Base-by-base conservation (phyloP, 108 stramenopile genomes). In the Fragilaria radians region DNA sequence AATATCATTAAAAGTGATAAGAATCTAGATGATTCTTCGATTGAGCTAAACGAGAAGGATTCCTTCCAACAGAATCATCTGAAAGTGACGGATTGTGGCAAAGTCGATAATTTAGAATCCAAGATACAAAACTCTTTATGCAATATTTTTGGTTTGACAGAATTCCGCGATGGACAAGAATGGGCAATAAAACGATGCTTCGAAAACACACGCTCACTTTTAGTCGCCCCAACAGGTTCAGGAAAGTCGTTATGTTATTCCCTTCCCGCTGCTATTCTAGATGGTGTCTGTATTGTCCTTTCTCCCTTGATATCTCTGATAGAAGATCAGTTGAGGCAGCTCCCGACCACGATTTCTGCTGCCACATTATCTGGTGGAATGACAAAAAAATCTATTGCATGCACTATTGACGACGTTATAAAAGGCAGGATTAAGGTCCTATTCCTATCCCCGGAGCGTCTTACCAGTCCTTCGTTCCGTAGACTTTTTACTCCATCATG, bases 241-340 rank as follows among this genome's bases (percentile, higher is more conserved):
- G 99, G 99, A 30, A 99, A 99, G 71, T 88, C 86, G 21, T 70
- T 99, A 32, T 95, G 93, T 69, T 99, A 97, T 66, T 94, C 96
- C 14, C 74, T 98, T 19, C 96, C 99, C 1, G 94, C 97, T 18
- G 66, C 85, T 25, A 62, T 98, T 5, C 66, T 89, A 73, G 78
- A 82, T 46, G 97, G 99, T 17, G 70, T 97, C 5, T 91, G 93
- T 46, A 70, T 99, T 11, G 99, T 99, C 2, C 89, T 99, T 28
- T 93, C 92, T 2, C 99, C 99, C 1, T 73, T 99, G 59, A 80
- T 99, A 23, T 91, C 96, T 1, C 73, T 99, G 32, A 98, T 98
- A 69, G 82, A 97, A 68, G 93, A 94, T 73, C 96, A 97, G 75
- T 61, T 97, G 21, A 48, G 83, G 36, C 76, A 83, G 25, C 70